Base-by-base conservation (phyloP, 306 rosid species). In the Sindora glabra region DNA sequence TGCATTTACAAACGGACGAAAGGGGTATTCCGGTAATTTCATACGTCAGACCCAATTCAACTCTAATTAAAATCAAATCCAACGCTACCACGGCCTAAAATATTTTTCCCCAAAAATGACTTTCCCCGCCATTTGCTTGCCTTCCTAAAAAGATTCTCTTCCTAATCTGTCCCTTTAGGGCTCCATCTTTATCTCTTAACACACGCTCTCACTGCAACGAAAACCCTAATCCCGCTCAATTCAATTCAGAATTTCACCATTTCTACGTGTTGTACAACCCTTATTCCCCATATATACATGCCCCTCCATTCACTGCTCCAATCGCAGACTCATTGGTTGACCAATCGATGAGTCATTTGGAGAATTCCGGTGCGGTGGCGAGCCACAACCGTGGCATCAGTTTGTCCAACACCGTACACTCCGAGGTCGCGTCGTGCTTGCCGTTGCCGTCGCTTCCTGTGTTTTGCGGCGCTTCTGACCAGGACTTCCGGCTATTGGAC, bases 401-500 rank as follows among this genome's bases (percentile, higher is more conserved):
- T 19, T 69, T 94, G 32, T 65, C 95, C 5, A 94, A 86, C 55
- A 80, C 97, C 5, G 36, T 84, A 26, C 95, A 89, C 72, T 94
- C 99, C 27, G 99, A 94, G 61, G 89, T 86, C 48, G 91, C 96
- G 17, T 73, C 96, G 0, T 86, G 86, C 90, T 70, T 92, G 74
- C 96, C 96, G 68, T 49, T 92, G 74, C 96, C 96, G 9, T 83
- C 95, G 50, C 90, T 92, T 21, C 99, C 96, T 41, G 90, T 92
- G 30, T 89, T 86, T 82, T 92, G 87, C 30, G 97, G 97, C 3
- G 80, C 86, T 15, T 78, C 95, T 40, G 85, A 77, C 59, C 87
- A 70, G 56, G 88, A 83, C 48, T 86, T 86, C 50, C 79, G 73
- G 18, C 77, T 94, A 53, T 68, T 81, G 26, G 97, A 89, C 64